These are phyloP conservation scores for Beauveria varroae DNA, from an alignment of 2,329 filamentous ascomycete genomes.

Conservation along the genomic window DNA sequence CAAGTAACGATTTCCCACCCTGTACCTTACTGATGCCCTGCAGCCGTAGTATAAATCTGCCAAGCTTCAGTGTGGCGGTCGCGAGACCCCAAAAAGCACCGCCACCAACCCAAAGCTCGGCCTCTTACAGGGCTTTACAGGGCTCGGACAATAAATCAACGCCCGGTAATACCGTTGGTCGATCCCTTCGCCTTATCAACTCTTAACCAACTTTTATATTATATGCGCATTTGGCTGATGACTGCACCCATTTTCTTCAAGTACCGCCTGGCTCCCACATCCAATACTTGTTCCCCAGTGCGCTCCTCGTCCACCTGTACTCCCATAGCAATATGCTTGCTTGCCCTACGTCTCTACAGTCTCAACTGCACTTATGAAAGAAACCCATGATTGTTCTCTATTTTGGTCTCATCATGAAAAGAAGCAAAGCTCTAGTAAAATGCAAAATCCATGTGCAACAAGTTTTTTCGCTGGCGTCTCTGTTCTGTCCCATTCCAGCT, in stretches of 20 bases:
- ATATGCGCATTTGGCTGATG: not conserved
- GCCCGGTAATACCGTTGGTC: not conserved
- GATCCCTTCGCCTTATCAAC: not conserved
- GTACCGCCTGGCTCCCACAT: not conserved
- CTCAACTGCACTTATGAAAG: too few species aligned
- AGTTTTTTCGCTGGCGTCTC: not conserved
- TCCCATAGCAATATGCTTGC: not conserved
- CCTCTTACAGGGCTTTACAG: not conserved
- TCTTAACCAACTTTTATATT: not conserved
- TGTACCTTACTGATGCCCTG: too few species aligned
- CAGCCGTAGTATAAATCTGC: too few species aligned
- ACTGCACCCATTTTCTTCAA: not conserved
- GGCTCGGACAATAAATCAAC: not conserved
- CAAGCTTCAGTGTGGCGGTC: too few species aligned
- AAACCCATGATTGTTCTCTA: not conserved
- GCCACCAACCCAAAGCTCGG: not conserved
- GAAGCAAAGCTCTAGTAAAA: not conserved
- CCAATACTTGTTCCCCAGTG: not conserved
- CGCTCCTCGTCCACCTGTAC: not conserved
- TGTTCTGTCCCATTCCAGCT: not conserved
- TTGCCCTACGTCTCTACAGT: not conserved
- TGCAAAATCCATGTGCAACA: not conserved
- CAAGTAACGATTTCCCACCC: too few species aligned
- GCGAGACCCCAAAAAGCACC: not conserved
- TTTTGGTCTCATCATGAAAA: not conserved